These are phyloP conservation scores for Hibiscus tridactylites DNA, from an alignment of 345 rosid genomes.

Conservation along the genomic window DNA sequence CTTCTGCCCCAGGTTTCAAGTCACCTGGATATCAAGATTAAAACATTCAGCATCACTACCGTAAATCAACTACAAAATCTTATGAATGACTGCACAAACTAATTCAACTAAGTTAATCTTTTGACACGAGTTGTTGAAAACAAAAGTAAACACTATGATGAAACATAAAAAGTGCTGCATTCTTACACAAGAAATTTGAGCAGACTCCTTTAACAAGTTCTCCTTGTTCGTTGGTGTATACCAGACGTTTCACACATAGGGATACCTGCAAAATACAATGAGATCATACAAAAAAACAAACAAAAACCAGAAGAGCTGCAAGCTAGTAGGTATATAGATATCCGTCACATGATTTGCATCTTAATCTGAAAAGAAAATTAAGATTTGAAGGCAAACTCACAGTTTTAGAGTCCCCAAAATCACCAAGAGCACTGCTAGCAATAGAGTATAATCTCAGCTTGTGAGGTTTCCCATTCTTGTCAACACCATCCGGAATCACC, in stretches of 20 bases:
- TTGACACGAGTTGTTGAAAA: not conserved
- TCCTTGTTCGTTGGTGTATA: conserved; percentile 79
- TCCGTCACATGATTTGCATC: too few species aligned
- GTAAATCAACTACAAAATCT: too few species aligned
- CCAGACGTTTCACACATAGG: conserved; percentile 81
- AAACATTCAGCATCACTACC: not conserved
- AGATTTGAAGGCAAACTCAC: conserved; percentile 29
- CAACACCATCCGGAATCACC: conserved; percentile 78
- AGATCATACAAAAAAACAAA: not conserved
- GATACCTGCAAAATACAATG: conserved; percentile 57
- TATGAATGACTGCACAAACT: not conserved
- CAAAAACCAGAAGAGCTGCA: not conserved
- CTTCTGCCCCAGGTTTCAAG: conserved; percentile 80
- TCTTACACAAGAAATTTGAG: conserved; percentile 96
- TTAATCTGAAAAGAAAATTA: not conserved
- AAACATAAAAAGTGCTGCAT: not conserved
- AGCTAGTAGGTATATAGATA: not conserved
- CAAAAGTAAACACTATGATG: not conserved
- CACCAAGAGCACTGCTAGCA: conserved; percentile 98
- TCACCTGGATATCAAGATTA: conserved; percentile 43
- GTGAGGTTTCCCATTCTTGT: conserved; percentile 96
- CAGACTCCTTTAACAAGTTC: conserved; percentile 93
- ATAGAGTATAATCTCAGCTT: conserved; percentile 91
- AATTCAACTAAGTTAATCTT: not conserved
- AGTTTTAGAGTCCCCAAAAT: conserved; percentile 95